Evolutionary conservation across 345 rosid species (phyloP).

Genomic region (Salix arbutifolia): DNA sequence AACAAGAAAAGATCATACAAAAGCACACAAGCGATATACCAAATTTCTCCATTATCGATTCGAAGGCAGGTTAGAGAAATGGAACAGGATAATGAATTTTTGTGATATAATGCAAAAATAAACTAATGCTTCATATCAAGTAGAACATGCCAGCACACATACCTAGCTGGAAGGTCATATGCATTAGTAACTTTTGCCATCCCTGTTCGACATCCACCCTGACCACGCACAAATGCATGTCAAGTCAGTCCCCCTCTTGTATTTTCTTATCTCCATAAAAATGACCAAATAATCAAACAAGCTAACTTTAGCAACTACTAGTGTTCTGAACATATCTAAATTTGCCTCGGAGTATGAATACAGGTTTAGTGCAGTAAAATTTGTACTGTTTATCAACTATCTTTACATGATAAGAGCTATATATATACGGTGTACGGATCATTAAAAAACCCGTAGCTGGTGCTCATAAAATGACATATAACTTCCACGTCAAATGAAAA

Average conservation of each 20-base stretch:
- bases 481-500: background rate
- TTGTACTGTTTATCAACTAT: conserved; percentile 1
- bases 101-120: conserved; percentile 2
- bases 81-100: background rate
- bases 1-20: background rate
- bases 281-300: background rate
- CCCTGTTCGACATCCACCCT: conserved; percentile 99
- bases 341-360: background rate
- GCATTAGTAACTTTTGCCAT: conserved; percentile 95
- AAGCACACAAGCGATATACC: background rate
- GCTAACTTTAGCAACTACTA: background rate
- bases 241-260: conserved; percentile 7
- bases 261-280: conserved; percentile 7
- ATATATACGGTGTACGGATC: background rate
- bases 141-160: conserved; percentile 16
- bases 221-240: conserved; percentile 25
- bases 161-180: conserved; percentile 97
- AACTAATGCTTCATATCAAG: background rate
- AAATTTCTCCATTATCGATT: background rate
- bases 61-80: background rate
- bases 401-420: background rate
- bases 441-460: background rate
- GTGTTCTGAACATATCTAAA: background rate
- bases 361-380: background rate
- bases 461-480: background rate